These are phyloP conservation scores for Camptophora hylomeconis DNA, from an alignment of 2,329 filamentous ascomycete species.

Conservation along the genomic window DNA sequence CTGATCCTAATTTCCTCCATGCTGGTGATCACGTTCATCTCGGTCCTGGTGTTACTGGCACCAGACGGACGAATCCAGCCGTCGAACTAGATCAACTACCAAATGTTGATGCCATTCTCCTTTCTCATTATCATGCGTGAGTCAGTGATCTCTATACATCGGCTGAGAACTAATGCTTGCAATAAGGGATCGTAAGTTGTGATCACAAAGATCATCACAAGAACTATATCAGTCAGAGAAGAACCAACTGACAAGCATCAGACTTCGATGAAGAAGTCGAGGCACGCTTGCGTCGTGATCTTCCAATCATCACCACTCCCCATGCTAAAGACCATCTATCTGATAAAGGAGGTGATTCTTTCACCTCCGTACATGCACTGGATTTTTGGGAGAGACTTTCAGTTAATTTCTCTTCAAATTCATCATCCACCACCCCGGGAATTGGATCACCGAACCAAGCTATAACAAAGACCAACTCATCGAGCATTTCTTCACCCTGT, in stretches of 20 bases:
- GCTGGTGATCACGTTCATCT: slow-evolving; percentile 54
- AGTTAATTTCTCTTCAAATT: slow-evolving; percentile 29
- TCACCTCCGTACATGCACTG: slow-evolving; percentile 41
- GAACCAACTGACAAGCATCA: no score
- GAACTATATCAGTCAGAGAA: no score
- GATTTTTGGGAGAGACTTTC: slow-evolving; percentile 43
- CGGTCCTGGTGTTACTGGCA: slow-evolving; percentile 47
- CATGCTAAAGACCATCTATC: slow-evolving; percentile 45
- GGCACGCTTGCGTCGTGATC: slow-evolving; percentile 34
- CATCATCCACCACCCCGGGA: background rate
- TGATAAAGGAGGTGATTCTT: slow-evolving; percentile 28
- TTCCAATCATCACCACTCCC: slow-evolving; percentile 52
- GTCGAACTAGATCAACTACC: slow-evolving; percentile 48
- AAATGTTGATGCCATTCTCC: slow-evolving; percentile 44
- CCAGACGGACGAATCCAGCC: slow-evolving; percentile 44
- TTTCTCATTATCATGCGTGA: slow-evolving; percentile 52
- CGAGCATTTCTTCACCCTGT: slow-evolving; percentile 27
- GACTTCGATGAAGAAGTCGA: slow-evolving; percentile 44
- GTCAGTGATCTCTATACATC: background rate
- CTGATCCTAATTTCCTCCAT: slow-evolving; percentile 51
- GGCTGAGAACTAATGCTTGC: slow-evolving; percentile 1
- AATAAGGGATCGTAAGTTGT: background rate
- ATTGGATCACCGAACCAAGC: slow-evolving; percentile 2
- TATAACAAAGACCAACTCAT: no score
- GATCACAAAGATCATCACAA: slow-evolving; percentile 5